Base-by-base conservation (phyloP, 306 rosid genomes). In the Malus sieversii region DNA sequence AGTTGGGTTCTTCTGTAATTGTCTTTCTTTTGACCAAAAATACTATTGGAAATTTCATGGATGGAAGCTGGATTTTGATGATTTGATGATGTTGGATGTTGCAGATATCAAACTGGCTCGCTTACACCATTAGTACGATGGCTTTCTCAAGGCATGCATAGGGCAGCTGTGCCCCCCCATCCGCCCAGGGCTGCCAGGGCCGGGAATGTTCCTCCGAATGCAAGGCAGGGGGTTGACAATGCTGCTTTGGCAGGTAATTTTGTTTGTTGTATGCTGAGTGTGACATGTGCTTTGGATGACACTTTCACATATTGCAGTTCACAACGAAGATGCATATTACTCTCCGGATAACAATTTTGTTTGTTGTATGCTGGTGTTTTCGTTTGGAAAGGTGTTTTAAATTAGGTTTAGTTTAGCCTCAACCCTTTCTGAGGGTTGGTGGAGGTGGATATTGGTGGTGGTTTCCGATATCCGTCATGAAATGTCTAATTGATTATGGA, bases 121-220 rank as follows among this genome's bases (percentile, higher is more conserved):
- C 86, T 96, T 77, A 86, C 98, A 42, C 99, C 99, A 18, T 22
- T 96, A 52, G 55, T 96, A 79, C 84, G 90, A 74, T 92, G 99
- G 98, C 96, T 92, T 80, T 89, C 98, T 32, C 99, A 87, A 80
- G 91, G 93, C 68, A 96, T 92, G 99, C 96, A 89, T 79, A 90
- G 96, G 84, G 98, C 97, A 8, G 97, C 96, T 73, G 97, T 86
- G 48, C 97, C 98, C 77, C 98, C 97, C 79, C 91, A 82, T 55
- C 95, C 89, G 59, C 92, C 87, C 58, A 95, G 97, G 80, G 91
- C 94, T 67, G 91, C 83, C 71, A 82, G 92, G 90, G 89, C 81
- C 53, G 98, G 87, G 29, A 86, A 90, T 82, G 86, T 51, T 74
- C 82, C 72, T 35, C 90, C 96, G 77, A 88, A 89, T 84, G 93